Base-by-base conservation (phyloP, 768 basidiomycete species). In the Mycena floridula region DNA sequence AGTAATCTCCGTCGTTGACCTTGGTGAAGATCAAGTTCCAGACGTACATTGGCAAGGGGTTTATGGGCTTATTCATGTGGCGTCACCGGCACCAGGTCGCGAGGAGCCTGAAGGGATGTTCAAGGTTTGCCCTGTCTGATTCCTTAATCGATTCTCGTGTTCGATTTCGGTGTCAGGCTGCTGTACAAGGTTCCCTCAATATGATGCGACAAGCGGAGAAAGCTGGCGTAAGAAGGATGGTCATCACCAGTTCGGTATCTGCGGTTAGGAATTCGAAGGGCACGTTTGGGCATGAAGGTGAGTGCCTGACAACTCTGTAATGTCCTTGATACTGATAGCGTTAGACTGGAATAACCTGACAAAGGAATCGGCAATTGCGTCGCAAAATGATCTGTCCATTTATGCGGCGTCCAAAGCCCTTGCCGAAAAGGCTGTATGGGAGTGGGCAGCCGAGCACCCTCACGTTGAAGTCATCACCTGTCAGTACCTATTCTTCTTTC, bases 41-140 rank as follows among this genome's bases (percentile, higher is more conserved):
- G 69, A 72, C 26, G 70, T 64, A 15, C 32, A 15, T 5, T 63
- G 74, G 51, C 65, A 69, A 54, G 72, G 68, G 18, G 66, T 75
- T 12, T 62, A 68, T 30, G 73, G 63, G 9, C 57, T 77, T 40
- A 55, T 60, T 8, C 70, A 71, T 51, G 60, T 59, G 12, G 67
- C 66, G 7, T 59, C 65, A n/a, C 60, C 60, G n/a, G 40, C 57
- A 24, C 52, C 47, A 15, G 36, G 16, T 12, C n/a, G 25, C 25
- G 41, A 22, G 6, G 48, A 41, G 5, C 42, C 45, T 15, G 49
- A 52, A 43, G 50, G 49, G 35, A 50, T 50, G 28, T 26, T 53
- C 35, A 46, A 43, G 22, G 48, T 28, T 53, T 36, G 49, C 37
- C 4, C 3, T 32, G 32, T 45, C 32, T 24, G 3, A n/a, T n/a